Percentiles rank a stretch among this genome's conserved stretches.
phyloP scores from a whole-genome alignment of 2,329 filamentous ascomycete species.

The Stemphylium vesicarium region DNA sequence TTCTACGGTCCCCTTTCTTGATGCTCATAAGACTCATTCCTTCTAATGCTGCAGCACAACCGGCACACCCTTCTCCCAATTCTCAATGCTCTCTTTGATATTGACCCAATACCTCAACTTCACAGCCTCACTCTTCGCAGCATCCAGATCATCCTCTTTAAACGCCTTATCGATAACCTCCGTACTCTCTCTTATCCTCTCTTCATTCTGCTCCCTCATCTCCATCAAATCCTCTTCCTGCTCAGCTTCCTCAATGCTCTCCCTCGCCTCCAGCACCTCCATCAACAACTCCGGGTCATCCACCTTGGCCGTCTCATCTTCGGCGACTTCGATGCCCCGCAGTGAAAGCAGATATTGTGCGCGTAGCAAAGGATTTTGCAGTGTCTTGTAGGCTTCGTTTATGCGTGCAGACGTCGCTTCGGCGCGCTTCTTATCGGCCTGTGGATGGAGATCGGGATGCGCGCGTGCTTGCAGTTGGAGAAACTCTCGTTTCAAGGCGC shows the following conservation, averaged over 20 bases:
- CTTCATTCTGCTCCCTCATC: constrained; percentile 71
- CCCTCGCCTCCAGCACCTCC: constrained; percentile 75
- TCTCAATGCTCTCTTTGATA: constrained; percentile 77
- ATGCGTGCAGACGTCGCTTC: constrained; percentile 82
- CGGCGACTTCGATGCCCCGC: constrained; percentile 76
- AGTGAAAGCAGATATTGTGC: constrained; percentile 85
- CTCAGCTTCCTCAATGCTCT: constrained; percentile 64
- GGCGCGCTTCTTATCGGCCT: constrained; percentile 64
- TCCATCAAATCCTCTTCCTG: constrained; percentile 67
- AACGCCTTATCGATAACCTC: constrained; percentile 69
- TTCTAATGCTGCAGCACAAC: constrained; percentile 62
- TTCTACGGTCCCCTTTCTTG: not conserved
- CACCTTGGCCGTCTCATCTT: constrained; percentile 76
- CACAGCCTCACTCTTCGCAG: constrained; percentile 74
- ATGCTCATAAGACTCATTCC: not conserved
- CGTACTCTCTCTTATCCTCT: constrained; percentile 69
- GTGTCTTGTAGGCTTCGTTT: constrained; percentile 90
- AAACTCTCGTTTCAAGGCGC: constrained; percentile 80
- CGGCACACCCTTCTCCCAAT: constrained; percentile 81
- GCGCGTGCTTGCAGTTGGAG: constrained; percentile 78
- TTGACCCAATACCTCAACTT: constrained; percentile 89
- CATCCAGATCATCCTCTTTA: constrained; percentile 66
- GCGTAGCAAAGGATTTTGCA: constrained; percentile 76
- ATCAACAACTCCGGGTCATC: constrained; percentile 75
- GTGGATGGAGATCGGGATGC: constrained; percentile 71